A percentile compares a stretch with the other conserved stretches of the same genome.
phyloP scores from a whole-genome alignment of 2,329 filamentous ascomycete genomes.

The Colletotrichum melonis region DNA sequence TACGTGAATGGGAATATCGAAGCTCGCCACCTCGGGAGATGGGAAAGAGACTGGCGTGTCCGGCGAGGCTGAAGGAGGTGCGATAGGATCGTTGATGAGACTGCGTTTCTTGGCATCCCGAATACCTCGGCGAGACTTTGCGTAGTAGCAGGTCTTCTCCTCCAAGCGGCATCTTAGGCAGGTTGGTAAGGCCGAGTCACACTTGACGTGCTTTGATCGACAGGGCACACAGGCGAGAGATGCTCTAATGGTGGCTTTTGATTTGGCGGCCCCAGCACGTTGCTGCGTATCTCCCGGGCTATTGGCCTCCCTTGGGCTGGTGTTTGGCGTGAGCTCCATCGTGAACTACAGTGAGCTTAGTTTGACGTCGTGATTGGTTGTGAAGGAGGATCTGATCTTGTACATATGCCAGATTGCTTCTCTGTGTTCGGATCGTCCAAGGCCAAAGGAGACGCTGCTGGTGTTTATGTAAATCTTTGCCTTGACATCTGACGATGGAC shows the following conservation, averaged over 20 bases:
- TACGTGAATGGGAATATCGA: conserved; percentile 35
- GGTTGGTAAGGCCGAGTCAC: conserved; percentile 46
- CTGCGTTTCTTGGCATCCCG: conserved; percentile 48
- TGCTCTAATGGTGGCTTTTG: conserved; percentile 52
- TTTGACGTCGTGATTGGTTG: neutral
- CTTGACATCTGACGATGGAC: neutral
- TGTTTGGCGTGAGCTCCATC: conserved; percentile 16
- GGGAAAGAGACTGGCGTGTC: conserved; percentile 19
- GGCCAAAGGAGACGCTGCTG: neutral
- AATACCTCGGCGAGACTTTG: conserved; percentile 59
- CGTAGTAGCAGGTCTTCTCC: conserved; percentile 58
- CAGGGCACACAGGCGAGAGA: conserved; percentile 60
- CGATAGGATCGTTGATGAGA: conserved; percentile 43
- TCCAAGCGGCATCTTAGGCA: conserved; percentile 57
- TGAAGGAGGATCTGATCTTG: neutral
- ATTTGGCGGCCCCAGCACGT: conserved; percentile 35
- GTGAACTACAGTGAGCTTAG: neutral
- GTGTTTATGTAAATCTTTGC: conserved; percentile 32
- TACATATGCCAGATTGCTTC: neutral
- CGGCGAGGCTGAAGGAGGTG: conserved; percentile 18
- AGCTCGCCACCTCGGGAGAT: conserved; percentile 38
- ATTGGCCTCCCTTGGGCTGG: conserved; percentile 18
- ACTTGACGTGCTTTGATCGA: conserved; percentile 57
- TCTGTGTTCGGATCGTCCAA: neutral
- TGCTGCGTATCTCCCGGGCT: conserved; percentile 11